Percentiles rank a stretch among this genome's conserved stretches.
Evolutionary conservation across 192 early-diverging fungal species (phyloP).

Genomic region (Geosiphon pyriformis): DNA sequence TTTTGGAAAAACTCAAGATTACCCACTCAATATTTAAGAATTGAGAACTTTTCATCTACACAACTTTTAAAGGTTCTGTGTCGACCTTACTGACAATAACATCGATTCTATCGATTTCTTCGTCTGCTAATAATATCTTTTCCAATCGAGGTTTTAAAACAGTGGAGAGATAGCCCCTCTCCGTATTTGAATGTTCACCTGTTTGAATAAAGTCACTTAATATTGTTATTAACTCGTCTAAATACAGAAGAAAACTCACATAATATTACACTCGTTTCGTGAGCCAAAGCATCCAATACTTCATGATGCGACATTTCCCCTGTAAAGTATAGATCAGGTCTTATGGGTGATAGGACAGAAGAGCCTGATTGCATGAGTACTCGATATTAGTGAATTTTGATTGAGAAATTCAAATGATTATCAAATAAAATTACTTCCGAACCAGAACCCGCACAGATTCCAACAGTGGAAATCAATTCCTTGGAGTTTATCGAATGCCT

Average conservation of each 20-base stretch:
- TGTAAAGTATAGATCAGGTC: slow-evolving; percentile 81
- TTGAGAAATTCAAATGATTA: not conserved
- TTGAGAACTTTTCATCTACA: slow-evolving; percentile 30
- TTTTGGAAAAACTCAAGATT: too few species aligned
- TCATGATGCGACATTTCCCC: slow-evolving; percentile 97
- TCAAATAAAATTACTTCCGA: slow-evolving; percentile 26
- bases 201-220: not conserved
- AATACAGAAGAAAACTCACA: slow-evolving; percentile 34
- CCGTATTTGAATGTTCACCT: slow-evolving; percentile 89
- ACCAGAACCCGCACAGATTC: slow-evolving; percentile 90
- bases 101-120: slow-evolving; percentile 42
- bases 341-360: slow-evolving; percentile 51
- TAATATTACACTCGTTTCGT: slow-evolving; percentile 77
- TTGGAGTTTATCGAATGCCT: slow-evolving; percentile 34
- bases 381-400: not conserved
- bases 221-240: not conserved
- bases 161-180: slow-evolving; percentile 75
- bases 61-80: slow-evolving; percentile 67
- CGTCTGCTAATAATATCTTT: slow-evolving; percentile 42
- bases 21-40: not conserved
- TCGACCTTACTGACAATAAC: slow-evolving; percentile 70
- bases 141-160: slow-evolving; percentile 59
- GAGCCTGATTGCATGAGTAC: slow-evolving; percentile 36
- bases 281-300: slow-evolving; percentile 73
- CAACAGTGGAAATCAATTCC: slow-evolving; percentile 63